Base-by-base conservation (phyloP, 225 moss, liverwort and hornwort genomes). In the Anthoceros angustus region DNA sequence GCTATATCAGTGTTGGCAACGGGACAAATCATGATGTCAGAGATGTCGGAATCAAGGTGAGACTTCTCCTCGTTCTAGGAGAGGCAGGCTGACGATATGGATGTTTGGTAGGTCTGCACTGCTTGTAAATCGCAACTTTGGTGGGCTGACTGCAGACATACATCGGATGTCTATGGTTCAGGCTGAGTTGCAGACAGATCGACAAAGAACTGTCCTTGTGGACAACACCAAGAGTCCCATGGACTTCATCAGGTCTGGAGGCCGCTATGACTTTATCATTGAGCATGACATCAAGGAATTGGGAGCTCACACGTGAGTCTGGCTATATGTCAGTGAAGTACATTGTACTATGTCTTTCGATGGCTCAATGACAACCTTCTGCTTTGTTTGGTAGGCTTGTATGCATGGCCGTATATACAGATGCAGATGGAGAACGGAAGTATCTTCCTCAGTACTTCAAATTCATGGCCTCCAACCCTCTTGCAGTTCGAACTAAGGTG, bases 231-330 rank as follows among this genome's bases (percentile, higher is more conserved):
- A 98, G 76, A 63, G 62, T 14, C 87, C 98, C 0, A 76, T 98
- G 78, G 89, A 92, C 78, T 89, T 77, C 72, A 71, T 98, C 70
- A 80, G 81, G 63, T 86, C 87, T 69, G 98, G 87, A 64, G 98
- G 86, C 21, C 98, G 98, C 16, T 86, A 98, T 69, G 98, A 98
- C 62, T 98, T 98, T 74, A 98, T 98, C 45, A 92, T 98, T 67
- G 98, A 98, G 69, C 98, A 98, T 71, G 98, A 98, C 62, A 98
- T 98, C 66, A 98, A 98, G 77, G 98, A 98, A 65, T 89, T 98
- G 74, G 98, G 92, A 67, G 81, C 85, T 62, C 98, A 98, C 71
- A 98, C 98, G 98, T 92, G 76, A 74, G 76, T 74, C 50, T 24
- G 7, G 4, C 64, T 6, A 16, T 10, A 64, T 64, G 5, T 12